Evolutionary conservation across 768 basidiomycete species (phyloP), one percentile per base, ranked within the genome.

Genomic region (Boletus pseudopeckii): DNA sequence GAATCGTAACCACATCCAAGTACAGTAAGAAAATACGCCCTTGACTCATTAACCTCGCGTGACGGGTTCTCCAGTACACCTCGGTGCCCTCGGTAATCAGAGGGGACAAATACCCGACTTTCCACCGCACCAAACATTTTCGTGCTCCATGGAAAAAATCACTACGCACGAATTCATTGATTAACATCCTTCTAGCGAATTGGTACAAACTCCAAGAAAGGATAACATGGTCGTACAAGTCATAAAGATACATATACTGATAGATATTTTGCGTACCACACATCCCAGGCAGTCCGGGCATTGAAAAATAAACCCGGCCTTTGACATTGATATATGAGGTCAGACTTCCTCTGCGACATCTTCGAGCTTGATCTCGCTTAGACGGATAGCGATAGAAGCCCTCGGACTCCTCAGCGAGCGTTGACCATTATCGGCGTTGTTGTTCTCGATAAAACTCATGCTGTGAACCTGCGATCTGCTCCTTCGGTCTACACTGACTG

Each of bases 301-400:
- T 6, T 11, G 17, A 43, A 26, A 11, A 43, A 43, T 24, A 6
- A 43, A 9, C 24, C 17, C 5, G 8, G 15, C 26, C 1, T 26
- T 6, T 5, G 5, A 43, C 17, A 4, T 7, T 43, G 26, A 30
- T 2, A 18, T 13, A 28, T 4, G 18, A 20, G 13, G 5, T 33
- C 45, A 45, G 8, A 33, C 32, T 28, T 9, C 18, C 2, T 33
- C 18, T 44, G 4, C 11, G n/a, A 22, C 18, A 5, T 20, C 14
- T 14, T 45, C 45, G 9, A 33, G 9, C 32, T 15, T 15, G 13
- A 32, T 15, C 18, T 7, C 18, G n/a, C 73, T 69, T 48, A 44
- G 54, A 36, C n/a, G 30, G n/a, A 18, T 0, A 38, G 4, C 10
- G 2, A 22, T 7, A 1, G 30, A 15, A 17, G 26, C 30, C 38